Evolutionary conservation across 345 rosid genomes (phyloP).

Genomic region (Mercurialis annua): DNA sequence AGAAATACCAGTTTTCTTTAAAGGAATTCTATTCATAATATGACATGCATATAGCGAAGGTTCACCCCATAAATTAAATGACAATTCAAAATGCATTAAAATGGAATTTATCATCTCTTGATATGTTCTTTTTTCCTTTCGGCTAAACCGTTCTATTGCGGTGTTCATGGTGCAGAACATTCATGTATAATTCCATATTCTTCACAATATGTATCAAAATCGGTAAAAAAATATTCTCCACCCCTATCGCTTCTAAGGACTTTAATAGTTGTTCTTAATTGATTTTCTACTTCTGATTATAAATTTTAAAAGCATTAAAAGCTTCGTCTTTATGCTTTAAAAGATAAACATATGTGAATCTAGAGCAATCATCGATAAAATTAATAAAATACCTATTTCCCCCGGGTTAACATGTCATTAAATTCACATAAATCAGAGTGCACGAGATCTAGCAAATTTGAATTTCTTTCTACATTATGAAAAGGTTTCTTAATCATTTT

Average conservation of each 20-base stretch:
- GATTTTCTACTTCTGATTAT: conserved; percentile 1
- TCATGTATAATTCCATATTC: conserved; percentile 7
- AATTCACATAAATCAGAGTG: conserved; percentile 18
- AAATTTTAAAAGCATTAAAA: not conserved
- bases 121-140: conserved; percentile 7
- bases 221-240: conserved; percentile 7
- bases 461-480: not conserved
- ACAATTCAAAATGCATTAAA: conserved; percentile 1
- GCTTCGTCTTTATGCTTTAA: conserved; percentile 8
- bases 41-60: conserved; percentile 2
- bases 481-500: too few relatives aligned
- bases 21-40: not conserved
- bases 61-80: conserved; percentile 12
- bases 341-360: conserved; percentile 7
- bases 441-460: not conserved
- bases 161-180: not conserved
- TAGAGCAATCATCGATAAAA: conserved; percentile 17
- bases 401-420: conserved; percentile 6
- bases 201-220: conserved; percentile 1
- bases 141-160: not conserved
- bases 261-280: conserved; percentile 6
- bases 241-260: conserved; percentile 6
- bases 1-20: not conserved
- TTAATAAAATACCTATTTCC: conserved; percentile 7
- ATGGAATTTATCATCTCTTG: conserved; percentile 7